phyloP scores from a whole-genome alignment of 176 grass and related monocot species.

The Thinopyrum elongatum region DNA sequence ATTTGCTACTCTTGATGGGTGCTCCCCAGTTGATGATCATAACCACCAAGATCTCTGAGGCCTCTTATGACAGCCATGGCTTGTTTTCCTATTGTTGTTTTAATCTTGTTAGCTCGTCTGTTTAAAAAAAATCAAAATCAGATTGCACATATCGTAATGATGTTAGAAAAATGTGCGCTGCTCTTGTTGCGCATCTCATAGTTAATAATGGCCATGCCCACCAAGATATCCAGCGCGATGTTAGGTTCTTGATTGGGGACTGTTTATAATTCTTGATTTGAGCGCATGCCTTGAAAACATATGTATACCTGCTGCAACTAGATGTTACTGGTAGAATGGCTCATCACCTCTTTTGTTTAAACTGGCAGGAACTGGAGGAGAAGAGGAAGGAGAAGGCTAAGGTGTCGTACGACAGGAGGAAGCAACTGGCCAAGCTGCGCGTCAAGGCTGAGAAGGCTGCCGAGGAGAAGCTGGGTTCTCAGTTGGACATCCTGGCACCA shows the following conservation, averaged over 20 bases:
- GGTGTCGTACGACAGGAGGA: conserved; percentile 60
- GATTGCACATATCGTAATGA: background rate
- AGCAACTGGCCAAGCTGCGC: conserved; percentile 52
- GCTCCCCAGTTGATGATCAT: conserved; percentile 21
- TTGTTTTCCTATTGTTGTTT: background rate
- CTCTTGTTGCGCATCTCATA: background rate
- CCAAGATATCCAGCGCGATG: background rate
- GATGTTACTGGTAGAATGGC: background rate
- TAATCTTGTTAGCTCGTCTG: background rate
- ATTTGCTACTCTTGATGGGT: conserved; percentile 37
- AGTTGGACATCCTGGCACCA: conserved; percentile 31
- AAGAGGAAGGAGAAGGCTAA: conserved; percentile 55
- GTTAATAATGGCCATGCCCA: background rate
- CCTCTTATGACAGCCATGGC: background rate
- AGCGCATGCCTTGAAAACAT: background rate
- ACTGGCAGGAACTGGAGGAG: conserved; percentile 47
- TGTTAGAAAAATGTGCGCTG: background rate
- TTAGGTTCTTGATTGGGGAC: background rate
- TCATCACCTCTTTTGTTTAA: background rate
- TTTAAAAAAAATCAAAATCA: background rate
- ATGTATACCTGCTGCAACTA: background rate
- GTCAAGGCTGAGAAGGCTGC: conserved; percentile 49
- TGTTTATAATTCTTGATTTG: background rate
- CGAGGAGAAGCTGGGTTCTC: conserved; percentile 56
- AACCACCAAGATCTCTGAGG: conserved; percentile 3